Evolutionary conservation across 2,329 filamentous ascomycete species (phyloP), one percentile per base, ranked within the genome.

Genomic region (Ophiobolus disseminans): DNA sequence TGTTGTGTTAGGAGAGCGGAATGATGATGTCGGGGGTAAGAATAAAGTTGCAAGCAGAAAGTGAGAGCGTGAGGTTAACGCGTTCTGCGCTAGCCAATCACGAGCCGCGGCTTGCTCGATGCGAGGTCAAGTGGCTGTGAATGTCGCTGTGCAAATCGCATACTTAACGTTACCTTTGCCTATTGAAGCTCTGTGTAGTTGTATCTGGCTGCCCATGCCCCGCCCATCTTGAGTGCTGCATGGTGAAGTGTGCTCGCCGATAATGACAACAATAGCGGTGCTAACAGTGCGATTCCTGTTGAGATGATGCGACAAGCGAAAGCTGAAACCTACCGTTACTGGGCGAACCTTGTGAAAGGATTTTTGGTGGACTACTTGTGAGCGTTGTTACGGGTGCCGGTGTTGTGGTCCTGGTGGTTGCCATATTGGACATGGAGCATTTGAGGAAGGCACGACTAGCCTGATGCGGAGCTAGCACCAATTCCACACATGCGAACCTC

Each of bases 11-110:
- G 3, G 30, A 6, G 7, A 13, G 30, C 10, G n/a, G 42, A 38
- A 38, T 48, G 45, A 34, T 42, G 40, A 40, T 50, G 50, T 21
- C 35, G 25, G 22, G 22, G 44, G 35, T 45, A 38, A 43, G n/a
- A 48, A 36, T 34, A 50, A 40, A 45, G 45, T 36, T 31, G 25
- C 22, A 42, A 40, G 49, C 43, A 50, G 28, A 44, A 46, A 53
- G 50, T 50, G 53, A 48, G 48, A 53, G 51, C 50, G 55, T 47
- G 46, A 48, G 46, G 50, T 50, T 47, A 51, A 55, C 57, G 60
- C 56, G 54, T 53, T 40, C 26, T 57, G 60, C 62, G 55, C 57
- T 61, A 62, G 38, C 48, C 50, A 58, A 55, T 53, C 45, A 53
- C 50, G 48, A 34, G 32, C 39, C 40, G 48, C 37, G 39, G 20